These are phyloP conservation scores for Dryadomyces quercus-mongolicae DNA, from an alignment of 2,329 filamentous ascomycete species.

Conservation along the genomic window DNA sequence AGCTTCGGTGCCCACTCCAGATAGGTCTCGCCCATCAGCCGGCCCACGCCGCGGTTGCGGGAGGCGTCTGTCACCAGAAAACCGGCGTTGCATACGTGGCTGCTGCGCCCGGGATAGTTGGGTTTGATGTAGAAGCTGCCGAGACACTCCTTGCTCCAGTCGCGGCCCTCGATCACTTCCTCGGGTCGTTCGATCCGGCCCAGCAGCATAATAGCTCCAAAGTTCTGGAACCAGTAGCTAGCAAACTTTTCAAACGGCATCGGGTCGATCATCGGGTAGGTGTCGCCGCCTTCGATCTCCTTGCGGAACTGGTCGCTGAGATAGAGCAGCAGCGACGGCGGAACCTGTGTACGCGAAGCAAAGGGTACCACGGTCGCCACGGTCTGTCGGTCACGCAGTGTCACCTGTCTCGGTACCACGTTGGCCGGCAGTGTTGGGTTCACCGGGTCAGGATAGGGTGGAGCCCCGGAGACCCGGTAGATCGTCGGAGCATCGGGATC, in stretches of 20 bases:
- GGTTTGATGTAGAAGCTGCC: conserved; percentile 92
- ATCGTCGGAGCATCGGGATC: conserved; percentile 61
- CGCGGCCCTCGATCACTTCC: conserved; percentile 45
- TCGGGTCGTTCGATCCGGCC: conserved; percentile 55
- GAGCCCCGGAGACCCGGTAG: conserved; percentile 53
- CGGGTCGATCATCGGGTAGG: conserved; percentile 75
- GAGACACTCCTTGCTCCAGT: conserved; percentile 72
- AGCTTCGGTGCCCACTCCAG: conserved; percentile 68
- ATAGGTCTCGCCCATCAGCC: conserved; percentile 65
- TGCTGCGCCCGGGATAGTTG: conserved; percentile 83
- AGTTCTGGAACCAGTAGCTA: conserved; percentile 83
- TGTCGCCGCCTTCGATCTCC: conserved; percentile 85
- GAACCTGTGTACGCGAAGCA: conserved; percentile 64
- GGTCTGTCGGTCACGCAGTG: conserved; percentile 71
- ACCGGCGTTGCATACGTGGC: conserved; percentile 79
- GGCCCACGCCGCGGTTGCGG: conserved; percentile 62
- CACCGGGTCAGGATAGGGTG: conserved; percentile 51
- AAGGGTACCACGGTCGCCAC: conserved; percentile 77
- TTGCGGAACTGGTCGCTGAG: conserved; percentile 76
- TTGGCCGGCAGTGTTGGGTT: conserved; percentile 53
- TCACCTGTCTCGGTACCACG: conserved; percentile 65
- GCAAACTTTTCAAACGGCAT: conserved; percentile 66
- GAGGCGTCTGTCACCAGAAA: conserved; percentile 65
- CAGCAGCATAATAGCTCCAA: conserved; percentile 76
- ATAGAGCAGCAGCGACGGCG: conserved; percentile 60